Evolutionary conservation across 2,329 filamentous ascomycete genomes (phyloP).

Genomic region (Westerdykella aurantiaca): DNA sequence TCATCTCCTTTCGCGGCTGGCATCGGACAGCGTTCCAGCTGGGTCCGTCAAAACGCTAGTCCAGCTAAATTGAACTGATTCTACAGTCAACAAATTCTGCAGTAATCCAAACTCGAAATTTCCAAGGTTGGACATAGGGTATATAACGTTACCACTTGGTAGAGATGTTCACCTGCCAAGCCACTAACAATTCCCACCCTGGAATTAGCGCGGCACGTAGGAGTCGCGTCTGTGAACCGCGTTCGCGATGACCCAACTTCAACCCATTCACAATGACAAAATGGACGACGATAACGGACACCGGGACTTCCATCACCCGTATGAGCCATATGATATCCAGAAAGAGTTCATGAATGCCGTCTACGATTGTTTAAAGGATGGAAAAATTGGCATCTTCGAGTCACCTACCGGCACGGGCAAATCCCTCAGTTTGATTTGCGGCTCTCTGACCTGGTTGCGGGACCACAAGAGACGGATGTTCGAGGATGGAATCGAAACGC

Average conservation of each 20-base stretch:
- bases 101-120: no score
- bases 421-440: slow-evolving; percentile 86
- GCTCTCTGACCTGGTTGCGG: slow-evolving; percentile 84
- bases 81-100: no score
- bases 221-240: background rate
- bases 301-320: slow-evolving; percentile 76
- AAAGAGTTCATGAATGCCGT: slow-evolving; percentile 79
- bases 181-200: no score
- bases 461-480: slow-evolving; percentile 62
- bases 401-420: slow-evolving; percentile 93
- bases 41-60: no score
- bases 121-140: no score
- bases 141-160: no score
- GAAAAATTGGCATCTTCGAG: slow-evolving; percentile 82
- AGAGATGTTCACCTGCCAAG: no score
- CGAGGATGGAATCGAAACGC: slow-evolving; percentile 48
- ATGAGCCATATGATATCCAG: slow-evolving; percentile 81
- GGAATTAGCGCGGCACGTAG: no score
- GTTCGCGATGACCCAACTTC: background rate
- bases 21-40: no score
- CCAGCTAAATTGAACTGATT: no score
- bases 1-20: no score
- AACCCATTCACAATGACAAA: slow-evolving; percentile 1
- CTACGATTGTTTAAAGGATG: slow-evolving; percentile 71
- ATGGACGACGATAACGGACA: slow-evolving; percentile 14